Evolutionary conservation across 2,329 filamentous ascomycete genomes (phyloP).

Genomic region (Fusarium pseudocircinatum): DNA sequence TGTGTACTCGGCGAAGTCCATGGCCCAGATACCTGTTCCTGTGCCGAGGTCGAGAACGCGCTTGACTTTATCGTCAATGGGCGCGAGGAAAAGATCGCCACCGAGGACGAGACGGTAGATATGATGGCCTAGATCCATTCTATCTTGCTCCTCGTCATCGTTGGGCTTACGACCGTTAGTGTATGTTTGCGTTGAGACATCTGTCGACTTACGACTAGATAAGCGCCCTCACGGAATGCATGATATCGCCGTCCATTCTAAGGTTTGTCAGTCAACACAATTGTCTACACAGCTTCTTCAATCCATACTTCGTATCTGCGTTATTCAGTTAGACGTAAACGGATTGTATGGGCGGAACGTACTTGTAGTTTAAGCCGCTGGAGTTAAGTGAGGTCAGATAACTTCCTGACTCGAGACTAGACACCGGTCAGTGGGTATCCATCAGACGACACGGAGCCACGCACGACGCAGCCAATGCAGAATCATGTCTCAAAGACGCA

Average conservation of each 20-base stretch:
- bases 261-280: neutral
- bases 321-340: fast-evolving
- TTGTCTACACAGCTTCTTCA: fast-evolving
- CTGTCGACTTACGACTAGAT: neutral
- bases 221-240: conserved; percentile 12
- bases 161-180: neutral
- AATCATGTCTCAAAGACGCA: neutral
- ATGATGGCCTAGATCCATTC: conserved; percentile 24
- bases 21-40: conserved; percentile 20
- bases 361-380: conserved; percentile 20
- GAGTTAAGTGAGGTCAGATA: conserved; percentile 1
- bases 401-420: neutral
- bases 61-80: neutral
- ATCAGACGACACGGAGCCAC: neutral
- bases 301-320: no score
- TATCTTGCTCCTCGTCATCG: conserved; percentile 17
- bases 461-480: neutral
- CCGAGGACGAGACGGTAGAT: conserved; percentile 7
- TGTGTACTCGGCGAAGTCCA: conserved; percentile 24
- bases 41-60: conserved; percentile 21
- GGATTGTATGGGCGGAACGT: neutral
- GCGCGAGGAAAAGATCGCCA: conserved; percentile 16
- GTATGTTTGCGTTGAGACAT: fast-evolving
- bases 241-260: conserved; percentile 22
- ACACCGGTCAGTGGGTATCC: neutral